Evolutionary conservation across 768 basidiomycete species (phyloP), one percentile per base, ranked within the genome.

Genomic region (Pisolithus marmoratus): DNA sequence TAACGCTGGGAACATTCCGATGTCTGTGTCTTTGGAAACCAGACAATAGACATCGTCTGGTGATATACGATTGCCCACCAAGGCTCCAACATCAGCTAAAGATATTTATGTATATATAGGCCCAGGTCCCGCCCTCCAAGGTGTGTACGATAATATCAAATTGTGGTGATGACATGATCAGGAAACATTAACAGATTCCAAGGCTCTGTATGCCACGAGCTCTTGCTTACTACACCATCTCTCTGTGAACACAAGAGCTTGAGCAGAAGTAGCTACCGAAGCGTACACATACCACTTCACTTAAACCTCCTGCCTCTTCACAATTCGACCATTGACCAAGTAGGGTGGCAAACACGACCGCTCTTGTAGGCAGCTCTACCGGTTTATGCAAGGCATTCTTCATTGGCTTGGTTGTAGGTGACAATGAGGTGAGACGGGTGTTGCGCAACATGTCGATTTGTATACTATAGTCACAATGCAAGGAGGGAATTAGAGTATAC

Each of bases 401-500:
- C 50, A 49, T 59, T 60, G 0, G 40, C 46, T 27, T 58, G 57
- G 0, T 52, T 49, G 9, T 58, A 48, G 37, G 65, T 59, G 3
- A 34, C 15, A 15, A 15, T 2, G 14, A 34, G 14, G 12, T 34
- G 34, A 34, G 34, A 12, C 34, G 12, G 15, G 12, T 12, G 5
- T 15, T 15, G 34, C 34, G 5, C 4, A 12, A 23, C 14, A 6
- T 11, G 8, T 14, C 14, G 20, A 20, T 5, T 15, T 23, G 34
- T 14, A 34, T 15, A 24, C 24, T 1, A 37, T 19, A 54, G 58
- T 43, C 24, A 66, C 64, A 60, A 66, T 46, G 65, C 54, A 27
- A 66, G 56, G 40, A 66, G 58, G 27, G 64, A 67, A 49, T 66
- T 66, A 42, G 65, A 61, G 12, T 66, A 66, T 4, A 66, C 65